phyloP scores from a whole-genome alignment of 2,329 filamentous ascomycete genomes.

The Verticillium dahliae region DNA sequence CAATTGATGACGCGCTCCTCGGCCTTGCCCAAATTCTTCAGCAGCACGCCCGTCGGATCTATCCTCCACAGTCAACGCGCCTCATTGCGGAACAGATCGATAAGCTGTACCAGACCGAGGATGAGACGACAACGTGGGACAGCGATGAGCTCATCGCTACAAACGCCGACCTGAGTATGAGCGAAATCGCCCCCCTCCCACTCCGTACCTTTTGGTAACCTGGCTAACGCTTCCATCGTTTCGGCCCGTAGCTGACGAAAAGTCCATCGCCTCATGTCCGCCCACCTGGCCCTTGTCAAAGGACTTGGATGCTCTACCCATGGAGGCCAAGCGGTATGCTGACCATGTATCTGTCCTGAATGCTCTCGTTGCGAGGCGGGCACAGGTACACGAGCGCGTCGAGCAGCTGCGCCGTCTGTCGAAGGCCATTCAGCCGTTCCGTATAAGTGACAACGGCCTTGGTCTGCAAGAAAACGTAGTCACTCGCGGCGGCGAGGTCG shows the following conservation, averaged over 20 bases:
- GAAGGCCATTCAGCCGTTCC: conserved; percentile 43
- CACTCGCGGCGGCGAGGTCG: conserved; percentile 57
- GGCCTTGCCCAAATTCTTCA: conserved; percentile 56
- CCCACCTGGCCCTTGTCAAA: conserved; percentile 36
- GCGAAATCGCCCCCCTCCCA: conserved; percentile 6
- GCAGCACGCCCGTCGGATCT: conserved; percentile 60
- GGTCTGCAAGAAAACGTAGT: conserved; percentile 60
- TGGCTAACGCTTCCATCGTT: not conserved
- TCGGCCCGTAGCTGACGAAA: conserved; percentile 27
- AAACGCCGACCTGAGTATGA: conserved; percentile 37
- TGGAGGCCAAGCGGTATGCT: conserved; percentile 44
- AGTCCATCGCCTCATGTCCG: conserved; percentile 40
- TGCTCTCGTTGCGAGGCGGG: conserved; percentile 39
- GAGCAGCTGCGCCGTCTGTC: conserved; percentile 43
- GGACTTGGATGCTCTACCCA: conserved; percentile 27
- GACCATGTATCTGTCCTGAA: conserved; percentile 42
- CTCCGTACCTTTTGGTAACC: not conserved
- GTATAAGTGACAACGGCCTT: conserved; percentile 19
- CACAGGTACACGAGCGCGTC: conserved; percentile 30
- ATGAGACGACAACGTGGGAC: conserved; percentile 12
- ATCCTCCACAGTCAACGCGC: conserved; percentile 61
- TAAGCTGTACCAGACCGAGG: conserved; percentile 47
- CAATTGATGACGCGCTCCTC: conserved; percentile 50
- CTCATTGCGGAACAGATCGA: conserved; percentile 71
- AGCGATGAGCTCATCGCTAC: conserved; percentile 24